Evolutionary conservation across 768 basidiomycete genomes (phyloP).

Genomic region (Leccinum rimulosum): DNA sequence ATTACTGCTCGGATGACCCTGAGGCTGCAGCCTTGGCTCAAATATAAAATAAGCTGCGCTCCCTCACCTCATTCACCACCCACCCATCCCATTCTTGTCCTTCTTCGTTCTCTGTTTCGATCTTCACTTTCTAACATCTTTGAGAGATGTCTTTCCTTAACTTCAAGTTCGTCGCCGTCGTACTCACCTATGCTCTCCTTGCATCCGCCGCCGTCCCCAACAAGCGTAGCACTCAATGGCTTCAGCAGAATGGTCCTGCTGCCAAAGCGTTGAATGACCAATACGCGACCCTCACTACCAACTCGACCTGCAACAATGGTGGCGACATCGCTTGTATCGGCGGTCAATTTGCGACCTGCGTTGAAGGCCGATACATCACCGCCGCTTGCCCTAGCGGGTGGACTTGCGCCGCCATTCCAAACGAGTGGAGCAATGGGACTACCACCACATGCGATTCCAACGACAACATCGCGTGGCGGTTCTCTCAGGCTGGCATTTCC

Average conservation of each 20-base stretch:
- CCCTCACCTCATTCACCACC: neutral
- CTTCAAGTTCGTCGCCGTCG: slow-evolving; percentile 15
- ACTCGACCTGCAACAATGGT: slow-evolving; percentile 16
- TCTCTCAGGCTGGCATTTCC: slow-evolving; percentile 13
- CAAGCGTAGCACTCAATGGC: slow-evolving; percentile 17
- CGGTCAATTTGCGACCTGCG: slow-evolving; percentile 16
- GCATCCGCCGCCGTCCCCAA: slow-evolving; percentile 19
- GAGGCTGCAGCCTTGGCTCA: neutral
- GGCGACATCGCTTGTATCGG: slow-evolving; percentile 19
- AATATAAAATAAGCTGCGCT: slow-evolving; percentile 1
- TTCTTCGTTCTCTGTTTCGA: neutral
- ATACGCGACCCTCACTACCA: slow-evolving; percentile 13
- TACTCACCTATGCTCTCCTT: slow-evolving; percentile 16
- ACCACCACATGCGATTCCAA: slow-evolving; percentile 17
- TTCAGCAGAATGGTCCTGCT: slow-evolving; percentile 27
- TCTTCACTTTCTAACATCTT: slow-evolving; percentile 9
- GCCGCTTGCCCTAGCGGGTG: slow-evolving; percentile 11
- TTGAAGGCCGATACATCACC: slow-evolving; percentile 13
- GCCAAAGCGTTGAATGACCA: slow-evolving; percentile 24
- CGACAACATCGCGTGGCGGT: slow-evolving; percentile 10
- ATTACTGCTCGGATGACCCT: neutral
- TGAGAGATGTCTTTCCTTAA: slow-evolving; percentile 17
- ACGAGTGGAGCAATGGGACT: slow-evolving; percentile 22
- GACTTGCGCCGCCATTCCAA: slow-evolving; percentile 26
- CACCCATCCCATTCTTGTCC: neutral